Base-by-base conservation (phyloP, 495 filamentous ascomycete species). In the Xylaria telfairii region DNA sequence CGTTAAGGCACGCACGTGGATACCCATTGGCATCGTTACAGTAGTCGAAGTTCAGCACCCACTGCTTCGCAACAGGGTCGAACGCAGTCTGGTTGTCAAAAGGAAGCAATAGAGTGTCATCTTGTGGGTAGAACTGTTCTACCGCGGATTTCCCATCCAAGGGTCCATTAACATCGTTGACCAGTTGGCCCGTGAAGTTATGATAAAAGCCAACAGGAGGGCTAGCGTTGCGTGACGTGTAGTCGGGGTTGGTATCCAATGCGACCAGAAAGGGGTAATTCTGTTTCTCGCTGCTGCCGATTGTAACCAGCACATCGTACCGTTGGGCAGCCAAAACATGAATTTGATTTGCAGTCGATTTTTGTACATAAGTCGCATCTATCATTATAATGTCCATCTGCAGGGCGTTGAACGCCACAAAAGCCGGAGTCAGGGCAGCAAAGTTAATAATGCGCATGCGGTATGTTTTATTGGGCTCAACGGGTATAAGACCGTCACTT, bases 1-100 rank as follows among this genome's bases (percentile, higher is more conserved):
- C 86, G 76, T 96, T 95, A 81, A 97, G 88, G 77, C 92, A 92
- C 13, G 92, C 90, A 54, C 82, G 88, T 70, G 91, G 91, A 61
- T 89, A 89, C 5, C 86, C 87, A 51, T 91, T 92, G 72, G 86
- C 81, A 39, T 87, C 87, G 10, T 86, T 72, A 57, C 87, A 90
- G 72, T 91, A 91, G 56, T 81, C 80, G 72, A 93, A 81, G 77
- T 90, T 82, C 30, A 93, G 77, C 41, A 81, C 77, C 72, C 92
- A 81, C 21, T 85, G 81, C 70, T 86, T 82, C 74, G 87, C 83
- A 15, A 86, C 84, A 9, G 87, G 73, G 17, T 79, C 79, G 62
- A 81, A 80, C 2, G 87, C 77, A 0, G 76, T 72, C 70, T 84
- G 76, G 19, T 80, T 80, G 72, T 93, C 88, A n/a, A 82, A 75